Evolutionary conservation across 176 grass and related monocot species (phyloP).

Genomic region (Hordeum marinum): DNA sequence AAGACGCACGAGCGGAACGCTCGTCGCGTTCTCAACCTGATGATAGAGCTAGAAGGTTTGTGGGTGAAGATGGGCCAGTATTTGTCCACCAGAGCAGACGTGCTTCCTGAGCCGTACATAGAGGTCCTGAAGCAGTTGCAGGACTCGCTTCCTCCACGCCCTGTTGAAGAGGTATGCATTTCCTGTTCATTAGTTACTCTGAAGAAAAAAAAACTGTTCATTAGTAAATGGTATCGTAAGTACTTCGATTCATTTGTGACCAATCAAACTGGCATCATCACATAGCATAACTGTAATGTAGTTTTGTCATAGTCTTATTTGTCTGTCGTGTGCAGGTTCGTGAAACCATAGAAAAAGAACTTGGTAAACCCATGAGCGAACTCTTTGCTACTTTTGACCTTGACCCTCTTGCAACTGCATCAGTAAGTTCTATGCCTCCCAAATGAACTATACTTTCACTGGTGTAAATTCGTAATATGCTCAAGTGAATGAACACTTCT

Average conservation of each 20-base stretch:
- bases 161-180: constrained; percentile 70
- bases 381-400: constrained; percentile 81
- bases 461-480: constrained; percentile 25
- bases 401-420: constrained; percentile 91
- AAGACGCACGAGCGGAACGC: constrained; percentile 88
- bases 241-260: not conserved
- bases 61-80: constrained; percentile 98
- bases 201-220: not conserved
- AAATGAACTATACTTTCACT: constrained; percentile 11
- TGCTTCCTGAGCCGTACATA: constrained; percentile 92
- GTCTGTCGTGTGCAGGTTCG: constrained; percentile 52
- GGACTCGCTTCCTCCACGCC: constrained; percentile 85
- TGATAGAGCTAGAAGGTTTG: constrained; percentile 90
- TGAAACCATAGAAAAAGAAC: constrained; percentile 82
- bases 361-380: constrained; percentile 68
- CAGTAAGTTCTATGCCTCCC: constrained; percentile 53
- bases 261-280: not conserved
- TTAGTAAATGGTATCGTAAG: not conserved
- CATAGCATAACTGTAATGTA: not conserved
- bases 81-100: constrained; percentile 94
- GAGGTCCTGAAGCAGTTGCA: constrained; percentile 76
- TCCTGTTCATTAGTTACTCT: too few relatives aligned
- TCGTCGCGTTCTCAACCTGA: constrained; percentile 77
- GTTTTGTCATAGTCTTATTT: not conserved
- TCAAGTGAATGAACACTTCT: constrained; percentile 23